Evolutionary conservation across 129 eudicot genomes (phyloP).

Genomic region (Chrysanthemum lavandulifolium): DNA sequence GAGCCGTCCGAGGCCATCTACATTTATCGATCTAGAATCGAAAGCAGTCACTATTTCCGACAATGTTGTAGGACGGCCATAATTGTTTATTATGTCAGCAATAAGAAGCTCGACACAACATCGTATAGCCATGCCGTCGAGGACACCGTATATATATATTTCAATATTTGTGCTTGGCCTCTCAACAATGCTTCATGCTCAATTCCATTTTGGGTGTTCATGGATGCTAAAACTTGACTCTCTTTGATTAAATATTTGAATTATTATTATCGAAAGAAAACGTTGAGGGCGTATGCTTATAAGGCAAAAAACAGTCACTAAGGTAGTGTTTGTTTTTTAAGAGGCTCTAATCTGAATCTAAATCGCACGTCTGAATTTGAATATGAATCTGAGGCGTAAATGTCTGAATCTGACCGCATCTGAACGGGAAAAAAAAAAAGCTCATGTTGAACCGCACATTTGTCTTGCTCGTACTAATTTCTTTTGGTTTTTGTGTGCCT

Average conservation of each 20-base stretch:
- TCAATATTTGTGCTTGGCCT: slow-evolving; percentile 33
- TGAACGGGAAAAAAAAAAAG: too few species aligned
- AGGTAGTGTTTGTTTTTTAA: too few species aligned
- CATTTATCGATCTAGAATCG: slow-evolving; percentile 15
- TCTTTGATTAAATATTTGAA: too few species aligned
- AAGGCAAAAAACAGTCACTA: background rate
- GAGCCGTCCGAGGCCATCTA: slow-evolving; percentile 28
- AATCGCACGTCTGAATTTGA: too few species aligned
- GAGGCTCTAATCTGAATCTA: too few species aligned
- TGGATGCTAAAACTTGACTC: background rate
- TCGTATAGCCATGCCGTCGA: slow-evolving; percentile 42
- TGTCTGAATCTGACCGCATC: too few species aligned
- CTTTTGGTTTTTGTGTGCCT: too few species aligned
- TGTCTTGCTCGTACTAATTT: too few species aligned
- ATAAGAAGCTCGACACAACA: slow-evolving; percentile 46
- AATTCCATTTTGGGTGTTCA: background rate
- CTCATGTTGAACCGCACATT: too few species aligned
- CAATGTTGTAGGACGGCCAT: slow-evolving; percentile 33
- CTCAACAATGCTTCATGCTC: slow-evolving; percentile 13
- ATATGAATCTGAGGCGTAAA: too few species aligned
- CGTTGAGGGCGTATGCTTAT: background rate
- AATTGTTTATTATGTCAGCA: slow-evolving; percentile 38
- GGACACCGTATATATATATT: slow-evolving; percentile 13
- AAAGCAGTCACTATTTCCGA: slow-evolving; percentile 32
- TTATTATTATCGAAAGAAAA: background rate